phyloP scores from a whole-genome alignment of 1,284 basidiomycete species.

The Amylostereum chailletii region DNA sequence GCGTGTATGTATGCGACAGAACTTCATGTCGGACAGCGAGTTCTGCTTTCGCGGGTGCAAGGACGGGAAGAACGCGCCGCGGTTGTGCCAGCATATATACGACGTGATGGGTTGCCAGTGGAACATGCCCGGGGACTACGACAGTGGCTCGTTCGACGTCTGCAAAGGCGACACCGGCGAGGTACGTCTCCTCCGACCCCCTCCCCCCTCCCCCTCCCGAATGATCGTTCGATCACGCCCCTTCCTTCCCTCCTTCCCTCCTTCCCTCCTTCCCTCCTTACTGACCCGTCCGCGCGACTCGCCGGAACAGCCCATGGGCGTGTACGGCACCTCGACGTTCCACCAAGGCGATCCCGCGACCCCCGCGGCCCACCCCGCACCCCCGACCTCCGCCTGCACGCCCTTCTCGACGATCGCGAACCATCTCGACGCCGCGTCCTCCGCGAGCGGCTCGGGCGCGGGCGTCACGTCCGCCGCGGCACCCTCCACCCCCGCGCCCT shows the following conservation, averaged over 20 bases:
- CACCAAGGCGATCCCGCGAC: conserved; percentile 53
- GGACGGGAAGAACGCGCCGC: conserved; percentile 45
- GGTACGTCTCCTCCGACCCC: conserved; percentile 20
- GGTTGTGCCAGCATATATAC: conserved; percentile 61
- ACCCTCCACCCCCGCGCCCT: conserved; percentile 17
- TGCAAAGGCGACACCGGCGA: conserved; percentile 44
- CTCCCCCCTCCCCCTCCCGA: background rate
- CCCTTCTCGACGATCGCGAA: conserved; percentile 33
- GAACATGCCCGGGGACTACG: conserved; percentile 65
- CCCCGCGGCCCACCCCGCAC: conserved; percentile 50
- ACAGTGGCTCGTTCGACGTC: conserved; percentile 45
- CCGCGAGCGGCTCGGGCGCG: conserved; percentile 20
- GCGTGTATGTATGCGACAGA: conserved; percentile 21
- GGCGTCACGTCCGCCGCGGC: conserved; percentile 18
- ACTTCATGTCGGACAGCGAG: conserved; percentile 46
- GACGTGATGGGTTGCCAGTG: conserved; percentile 57
- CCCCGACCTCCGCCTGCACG: conserved; percentile 45
- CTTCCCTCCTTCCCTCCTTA: too few species aligned
- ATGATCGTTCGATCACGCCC: conserved; percentile 3
- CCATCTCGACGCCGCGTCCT: conserved; percentile 20
- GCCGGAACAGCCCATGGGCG: conserved; percentile 50
- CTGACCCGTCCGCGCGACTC: background rate
- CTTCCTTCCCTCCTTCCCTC: background rate
- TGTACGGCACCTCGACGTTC: conserved; percentile 61
- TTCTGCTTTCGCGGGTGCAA: conserved; percentile 76